Base-by-base conservation (phyloP, 768 basidiomycete species). In the Calocybe gangraenosa region DNA sequence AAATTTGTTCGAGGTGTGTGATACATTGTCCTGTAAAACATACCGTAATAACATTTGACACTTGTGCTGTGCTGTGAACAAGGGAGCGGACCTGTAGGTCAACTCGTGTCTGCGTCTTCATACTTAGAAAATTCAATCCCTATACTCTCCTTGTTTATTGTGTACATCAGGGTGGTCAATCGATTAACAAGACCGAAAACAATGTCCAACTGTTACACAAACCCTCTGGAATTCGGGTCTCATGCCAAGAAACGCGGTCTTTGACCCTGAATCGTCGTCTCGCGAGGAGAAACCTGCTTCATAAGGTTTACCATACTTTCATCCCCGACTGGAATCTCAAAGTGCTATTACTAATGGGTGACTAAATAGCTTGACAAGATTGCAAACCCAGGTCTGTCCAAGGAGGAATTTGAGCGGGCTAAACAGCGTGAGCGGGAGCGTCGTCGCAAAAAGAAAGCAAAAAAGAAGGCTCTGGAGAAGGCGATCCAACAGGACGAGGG, bases 171-270 rank as follows among this genome's bases (percentile, higher is more conserved):
- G 93, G 93, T 21, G 93, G 93, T n/a, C 93, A 97, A 73, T 92
- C 91, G 20, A 84, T 95, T 61, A 95, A 97, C 73, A 97, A 96
- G 70, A 92, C 90, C 48, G 78, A 85, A 70, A 83, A 93, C 65
- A 87, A 90, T 58, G 92, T 95, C 20, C 91, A 92, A 59, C 71
- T 97, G 21, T 67, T 91, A 32, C 93, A 97, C 61, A 85, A 82
- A 54, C 92, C 93, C 2, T 91, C 89, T 15, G 89, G 92, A 4
- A 73, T 94, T 40, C 82, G 93, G 31, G 87, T 95, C 11, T 70
- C 79, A 3, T 92, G 90, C 58, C 93, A 97, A 63, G 82, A 90
- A 57, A 93, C 92, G 5, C 84, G 93, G 36, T 93, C 91, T 2
- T 66, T 93, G 37, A 68, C 78, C 22, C 74, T 82, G 52, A 97